Evolutionary conservation across 495 filamentous ascomycete genomes (phyloP), one percentile per base, ranked within the genome.

Genomic region (Daldinia concentrica): DNA sequence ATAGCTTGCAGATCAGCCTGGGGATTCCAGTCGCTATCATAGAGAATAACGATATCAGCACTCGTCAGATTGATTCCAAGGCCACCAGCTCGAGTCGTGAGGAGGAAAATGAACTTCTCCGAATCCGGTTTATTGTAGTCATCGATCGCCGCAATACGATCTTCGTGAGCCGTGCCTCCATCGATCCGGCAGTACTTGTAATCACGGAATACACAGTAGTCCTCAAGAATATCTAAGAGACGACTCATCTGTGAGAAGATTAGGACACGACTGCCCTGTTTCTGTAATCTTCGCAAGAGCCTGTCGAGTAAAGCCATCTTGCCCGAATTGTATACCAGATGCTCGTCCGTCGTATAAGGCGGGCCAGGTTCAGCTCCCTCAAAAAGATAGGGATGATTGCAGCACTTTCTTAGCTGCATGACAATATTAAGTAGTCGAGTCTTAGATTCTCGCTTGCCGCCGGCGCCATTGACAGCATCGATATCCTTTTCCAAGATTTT

Each of bases 191-290:
- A 98, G 79, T 99, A 99, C 60, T 97, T 91, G 81, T 91, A 97
- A 14, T 92, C 90, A 17, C 96, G 85, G 84, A 98, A 95, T 34
- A 98, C 93, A 72, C 94, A 97, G 82, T 99, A 99, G 79, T 99
- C 96, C 77, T 99, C 96, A 27, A 99, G 84, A 51, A 99, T 98
- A 76, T 99, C 96, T 26, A 99, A 83, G 30, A 98, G 87, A 87
- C 96, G 91, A 69, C 93, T 97, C 96, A 99, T 99, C 74, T 99
- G 96, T 0, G 96, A 98, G 84, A 99, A 99, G 74, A 99, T 99
- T 50, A 99, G 86, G 17, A 98, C 94, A 57, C 96, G 88, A 72
- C 93, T 97, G 14, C 92, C 95, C 77, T 95, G 89, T 12, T 85
- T 86, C 80, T 94, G 87, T 86, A 99, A 88, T 29, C 93, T 88